These are phyloP conservation scores for Botryobasidium botryosum DNA, from an alignment of 768 basidiomycete genomes.

Conservation along the genomic window DNA sequence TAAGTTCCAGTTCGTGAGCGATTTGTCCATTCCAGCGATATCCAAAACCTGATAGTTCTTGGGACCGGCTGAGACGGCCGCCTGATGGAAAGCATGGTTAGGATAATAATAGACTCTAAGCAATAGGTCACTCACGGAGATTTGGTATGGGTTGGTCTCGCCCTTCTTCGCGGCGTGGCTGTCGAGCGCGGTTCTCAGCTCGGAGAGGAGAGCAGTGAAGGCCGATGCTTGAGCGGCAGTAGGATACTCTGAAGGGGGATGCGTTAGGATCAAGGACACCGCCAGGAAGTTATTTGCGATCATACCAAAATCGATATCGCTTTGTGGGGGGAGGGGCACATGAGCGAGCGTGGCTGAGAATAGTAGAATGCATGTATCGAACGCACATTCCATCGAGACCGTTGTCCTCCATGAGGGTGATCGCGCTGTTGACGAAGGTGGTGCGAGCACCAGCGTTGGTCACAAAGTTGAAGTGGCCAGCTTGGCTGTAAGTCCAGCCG, in stretches of 20 bases:
- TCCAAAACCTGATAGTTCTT: conserved; percentile 17
- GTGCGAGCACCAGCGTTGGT: conserved; percentile 4
- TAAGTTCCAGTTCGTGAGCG: conserved; percentile 22
- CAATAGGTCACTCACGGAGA: conserved; percentile 11
- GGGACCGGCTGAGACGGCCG: conserved; percentile 11
- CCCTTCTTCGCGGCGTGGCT: conserved; percentile 17
- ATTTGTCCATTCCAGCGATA: conserved; percentile 17
- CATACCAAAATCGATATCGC: conserved; percentile 19
- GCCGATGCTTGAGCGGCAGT: conserved; percentile 17
- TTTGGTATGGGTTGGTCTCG: conserved; percentile 8
- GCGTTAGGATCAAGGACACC: too few species aligned
- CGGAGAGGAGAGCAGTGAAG: conserved; percentile 19
- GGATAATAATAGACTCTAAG: conserved; percentile 2
- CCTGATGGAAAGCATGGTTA: not conserved
- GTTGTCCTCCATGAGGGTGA: conserved; percentile 23
- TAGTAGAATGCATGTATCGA: too few species aligned
- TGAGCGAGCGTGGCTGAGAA: not conserved
- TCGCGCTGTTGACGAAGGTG: conserved; percentile 13
- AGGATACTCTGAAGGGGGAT: too few species aligned
- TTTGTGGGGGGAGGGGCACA: not conserved
- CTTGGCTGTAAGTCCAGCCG: conserved; percentile 9
- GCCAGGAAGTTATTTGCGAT: too few species aligned
- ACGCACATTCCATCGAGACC: conserved; percentile 21
- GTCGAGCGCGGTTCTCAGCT: conserved; percentile 20
- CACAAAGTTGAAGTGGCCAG: conserved; percentile 11